A percentile compares a stretch with the other conserved stretches of the same genome.
phyloP scores from a whole-genome alignment of 2,329 filamentous ascomycete genomes.

The Raffaelea deltoideospora region DNA sequence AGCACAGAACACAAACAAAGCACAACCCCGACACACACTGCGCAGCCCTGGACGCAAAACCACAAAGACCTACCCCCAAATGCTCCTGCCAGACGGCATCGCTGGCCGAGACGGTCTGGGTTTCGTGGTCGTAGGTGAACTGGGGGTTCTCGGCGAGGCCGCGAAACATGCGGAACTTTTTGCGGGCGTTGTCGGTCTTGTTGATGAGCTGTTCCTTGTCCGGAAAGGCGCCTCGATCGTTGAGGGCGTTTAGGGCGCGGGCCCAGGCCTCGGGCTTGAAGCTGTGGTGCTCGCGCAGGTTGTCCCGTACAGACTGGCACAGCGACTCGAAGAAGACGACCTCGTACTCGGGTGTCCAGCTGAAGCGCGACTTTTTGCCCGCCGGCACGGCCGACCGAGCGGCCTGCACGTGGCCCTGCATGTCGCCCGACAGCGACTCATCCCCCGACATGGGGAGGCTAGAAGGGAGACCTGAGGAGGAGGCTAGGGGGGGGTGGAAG shows the following conservation, averaged over 20 bases:
- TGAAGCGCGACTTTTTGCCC: conserved; percentile 34
- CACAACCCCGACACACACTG: too few species aligned
- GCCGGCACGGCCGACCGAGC: conserved; percentile 5
- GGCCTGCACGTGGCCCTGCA: conserved; percentile 5
- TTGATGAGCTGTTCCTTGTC: conserved; percentile 47
- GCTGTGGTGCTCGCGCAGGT: conserved; percentile 32
- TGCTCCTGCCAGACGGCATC: conserved; percentile 43
- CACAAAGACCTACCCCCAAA: conserved; percentile 41
- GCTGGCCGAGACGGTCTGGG: conserved; percentile 35
- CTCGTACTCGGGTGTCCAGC: conserved; percentile 43
- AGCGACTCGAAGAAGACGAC: conserved; percentile 45
- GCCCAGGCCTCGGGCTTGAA: conserved; percentile 49
- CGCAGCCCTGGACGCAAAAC: too few species aligned
- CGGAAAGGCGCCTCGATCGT: conserved; percentile 41
- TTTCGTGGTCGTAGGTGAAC: conserved; percentile 36
- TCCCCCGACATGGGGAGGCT: conserved; percentile 17
- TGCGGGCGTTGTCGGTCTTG: conserved; percentile 48
- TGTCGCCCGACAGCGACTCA: conserved; percentile 10
- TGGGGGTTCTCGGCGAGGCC: conserved; percentile 41
- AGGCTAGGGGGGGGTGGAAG: not conserved
- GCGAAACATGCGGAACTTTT: conserved; percentile 46
- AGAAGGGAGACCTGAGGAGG: not conserved
- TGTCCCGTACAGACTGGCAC: conserved; percentile 42
- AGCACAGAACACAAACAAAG: too few species aligned
- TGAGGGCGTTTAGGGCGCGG: conserved; percentile 36